A percentile compares a stretch with the other conserved stretches of the same genome.
Evolutionary conservation across 176 grass and related monocot species (phyloP).

Genomic region (Zea luxurians): DNA sequence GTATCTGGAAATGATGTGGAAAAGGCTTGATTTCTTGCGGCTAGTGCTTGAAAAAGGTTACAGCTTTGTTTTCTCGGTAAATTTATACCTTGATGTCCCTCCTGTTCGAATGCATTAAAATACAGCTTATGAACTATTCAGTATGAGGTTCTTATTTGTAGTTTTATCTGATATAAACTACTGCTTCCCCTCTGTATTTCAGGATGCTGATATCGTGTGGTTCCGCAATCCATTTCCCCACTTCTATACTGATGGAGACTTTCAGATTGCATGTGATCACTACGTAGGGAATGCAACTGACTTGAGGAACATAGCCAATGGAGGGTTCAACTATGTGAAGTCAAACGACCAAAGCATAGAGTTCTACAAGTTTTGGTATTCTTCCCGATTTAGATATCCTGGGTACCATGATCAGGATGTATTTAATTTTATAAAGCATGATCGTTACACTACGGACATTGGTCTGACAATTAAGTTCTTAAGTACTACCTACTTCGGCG

Average conservation of each 20-base stretch:
- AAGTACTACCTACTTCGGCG: constrained; percentile 71
- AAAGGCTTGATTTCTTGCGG: constrained; percentile 68
- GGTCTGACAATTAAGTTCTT: constrained; percentile 69
- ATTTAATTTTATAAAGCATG: constrained; percentile 76
- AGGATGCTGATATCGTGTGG: constrained; percentile 90
- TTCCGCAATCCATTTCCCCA: constrained; percentile 74
- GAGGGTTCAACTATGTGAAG: constrained; percentile 80
- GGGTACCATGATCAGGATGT: constrained; percentile 75
- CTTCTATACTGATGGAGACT: constrained; percentile 63
- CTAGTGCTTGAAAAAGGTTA: constrained; percentile 85
- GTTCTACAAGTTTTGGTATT: constrained; percentile 84
- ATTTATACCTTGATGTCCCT: constrained; percentile 7
- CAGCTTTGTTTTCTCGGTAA: constrained; percentile 78
- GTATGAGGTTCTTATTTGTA: neutral
- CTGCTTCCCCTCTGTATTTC: constrained; percentile 33
- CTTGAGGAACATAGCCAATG: constrained; percentile 68
- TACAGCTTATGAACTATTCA: constrained; percentile 14
- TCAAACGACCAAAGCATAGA: constrained; percentile 73
- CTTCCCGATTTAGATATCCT: constrained; percentile 60
- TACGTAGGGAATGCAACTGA: constrained; percentile 69
- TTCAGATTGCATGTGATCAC: constrained; percentile 79
- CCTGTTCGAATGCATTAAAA: constrained; percentile 10
- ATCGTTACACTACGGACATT: constrained; percentile 52
- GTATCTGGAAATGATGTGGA: constrained; percentile 89
- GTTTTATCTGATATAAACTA: constrained; percentile 29